Evolutionary conservation across 2,329 filamentous ascomycete genomes (phyloP), one percentile per base, ranked within the genome.

Genomic region (Neoarthrinium moseri): DNA sequence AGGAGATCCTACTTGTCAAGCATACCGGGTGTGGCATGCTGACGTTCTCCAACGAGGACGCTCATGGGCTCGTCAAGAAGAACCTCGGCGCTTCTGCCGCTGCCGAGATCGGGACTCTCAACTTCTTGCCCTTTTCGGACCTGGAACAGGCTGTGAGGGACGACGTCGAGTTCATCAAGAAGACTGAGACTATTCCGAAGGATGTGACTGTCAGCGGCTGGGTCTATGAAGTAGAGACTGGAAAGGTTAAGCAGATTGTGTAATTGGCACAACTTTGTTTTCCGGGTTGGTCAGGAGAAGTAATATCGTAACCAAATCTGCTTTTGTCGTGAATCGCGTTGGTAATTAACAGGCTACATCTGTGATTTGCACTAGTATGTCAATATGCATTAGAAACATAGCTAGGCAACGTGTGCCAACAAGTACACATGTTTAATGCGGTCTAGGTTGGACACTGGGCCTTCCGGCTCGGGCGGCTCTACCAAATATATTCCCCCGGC

Each of bases 171-270:
- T 81, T 80, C 53, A 59, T 94, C 52, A 80, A 77, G 63, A 71
- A 63, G 40, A 79, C 73, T 38, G 77, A 77, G 44, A 70, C 86
- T 23, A 50, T 59, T n/a, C 54, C 55, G 13, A 55, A 57, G 43
- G 57, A 58, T 39, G 53, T 55, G 44, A 47, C 48, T 6, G 21
- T 52, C 8, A 55, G 50, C 21, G 58, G 57, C 51, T 72, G 63
- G 63, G 68, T 91, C 2, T 91, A 91, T 67, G 83, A 91, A 56
- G 85, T 91, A 33, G 81, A 88, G 70, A 89, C 80, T 1, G 88
- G 87, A 0, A 83, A 73, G 63, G 74, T 77, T 39, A 73, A 69
- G 51, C 70, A 66, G 44, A 67, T 84, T 37, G 68, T 71, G 33
- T 77, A 51, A 54, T 11, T 8, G 17, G 10, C n/a, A 29, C 26